phyloP scores from a whole-genome alignment of 2,329 filamentous ascomycete genomes.

The Penicillium olsonii region DNA sequence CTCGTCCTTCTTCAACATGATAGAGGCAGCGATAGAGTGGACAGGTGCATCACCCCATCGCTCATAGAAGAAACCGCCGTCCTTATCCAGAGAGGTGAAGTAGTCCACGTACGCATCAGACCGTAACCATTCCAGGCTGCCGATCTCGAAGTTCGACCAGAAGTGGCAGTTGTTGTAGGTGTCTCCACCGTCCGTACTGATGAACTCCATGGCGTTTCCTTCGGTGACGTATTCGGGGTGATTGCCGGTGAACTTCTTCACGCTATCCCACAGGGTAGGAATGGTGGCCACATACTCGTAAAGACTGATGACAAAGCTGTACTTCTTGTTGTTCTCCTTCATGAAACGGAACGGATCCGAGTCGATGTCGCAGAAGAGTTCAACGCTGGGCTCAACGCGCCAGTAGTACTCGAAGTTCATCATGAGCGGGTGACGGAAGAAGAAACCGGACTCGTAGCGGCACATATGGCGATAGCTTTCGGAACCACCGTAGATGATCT shows the following conservation, averaged over 20 bases:
- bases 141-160: conserved; percentile 99
- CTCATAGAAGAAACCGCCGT: conserved; percentile 98
- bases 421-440: conserved; percentile 94
- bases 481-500: conserved; percentile 98
- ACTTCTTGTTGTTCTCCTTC: conserved; percentile 96
- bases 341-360: conserved; percentile 97
- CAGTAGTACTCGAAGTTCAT: conserved; percentile 99
- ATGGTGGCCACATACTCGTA: conserved; percentile 98
- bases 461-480: conserved; percentile 99
- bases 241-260: conserved; percentile 89
- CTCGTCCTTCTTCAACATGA: conserved; percentile 88
- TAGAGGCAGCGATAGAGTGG: conserved; percentile 89
- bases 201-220: conserved; percentile 84
- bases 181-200: conserved; percentile 88
- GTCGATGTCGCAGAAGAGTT: conserved; percentile 92
- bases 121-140: conserved; percentile 89
- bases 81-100: conserved; percentile 82
- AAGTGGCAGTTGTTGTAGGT: conserved; percentile 98
- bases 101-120: conserved; percentile 86
- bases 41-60: conserved; percentile 97
- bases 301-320: conserved; percentile 92
- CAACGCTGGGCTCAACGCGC: conserved; percentile 95
- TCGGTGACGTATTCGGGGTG: conserved; percentile 84
- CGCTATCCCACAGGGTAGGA: conserved; percentile 90
- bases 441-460: conserved; percentile 98